A percentile compares a stretch with the other conserved stretches of the same genome.
Evolutionary conservation across 345 rosid species (phyloP).

Genomic region (Zanthoxylum bungeanum): DNA sequence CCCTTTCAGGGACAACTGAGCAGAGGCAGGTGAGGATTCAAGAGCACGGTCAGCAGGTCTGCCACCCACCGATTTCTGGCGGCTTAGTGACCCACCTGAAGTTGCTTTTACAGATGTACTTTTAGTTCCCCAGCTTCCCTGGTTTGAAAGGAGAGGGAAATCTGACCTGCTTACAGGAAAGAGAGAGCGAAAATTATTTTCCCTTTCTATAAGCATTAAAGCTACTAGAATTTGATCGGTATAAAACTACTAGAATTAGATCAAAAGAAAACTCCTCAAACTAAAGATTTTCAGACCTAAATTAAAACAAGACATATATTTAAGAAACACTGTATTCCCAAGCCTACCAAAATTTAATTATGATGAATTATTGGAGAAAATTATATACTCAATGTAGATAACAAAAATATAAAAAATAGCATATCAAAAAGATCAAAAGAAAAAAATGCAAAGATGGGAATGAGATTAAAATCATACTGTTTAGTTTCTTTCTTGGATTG

Average conservation of each 20-base stretch:
- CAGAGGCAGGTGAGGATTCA: slow-evolving; percentile 51
- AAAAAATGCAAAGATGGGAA: neutral
- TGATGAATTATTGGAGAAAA: neutral
- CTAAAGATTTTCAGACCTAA: neutral
- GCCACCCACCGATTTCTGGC: slow-evolving; percentile 64
- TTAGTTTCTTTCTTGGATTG: slow-evolving; percentile 71
- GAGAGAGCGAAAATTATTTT: neutral
- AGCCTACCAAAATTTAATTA: neutral
- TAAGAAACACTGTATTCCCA: neutral
- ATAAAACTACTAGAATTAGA: no score
- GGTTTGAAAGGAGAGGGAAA: slow-evolving; percentile 59
- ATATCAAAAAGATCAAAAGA: neutral
- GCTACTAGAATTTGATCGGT: no score
- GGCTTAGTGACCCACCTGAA: slow-evolving; percentile 44
- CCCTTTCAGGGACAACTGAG: slow-evolving; percentile 53
- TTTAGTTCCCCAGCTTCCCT: slow-evolving; percentile 74
- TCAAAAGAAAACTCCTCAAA: neutral
- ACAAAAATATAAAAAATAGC: neutral
- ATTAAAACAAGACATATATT: neutral
- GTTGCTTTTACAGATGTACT: slow-evolving; percentile 52
- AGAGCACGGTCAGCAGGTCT: slow-evolving; percentile 43
- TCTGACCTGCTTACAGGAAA: slow-evolving; percentile 44
- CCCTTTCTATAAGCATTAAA: no score
- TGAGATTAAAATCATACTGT: slow-evolving; percentile 47
- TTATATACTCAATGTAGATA: neutral